These are phyloP conservation scores for Phytophthora sp. DNA, from an alignment of 352 stramenopile genomes.

Conservation along the genomic window DNA sequence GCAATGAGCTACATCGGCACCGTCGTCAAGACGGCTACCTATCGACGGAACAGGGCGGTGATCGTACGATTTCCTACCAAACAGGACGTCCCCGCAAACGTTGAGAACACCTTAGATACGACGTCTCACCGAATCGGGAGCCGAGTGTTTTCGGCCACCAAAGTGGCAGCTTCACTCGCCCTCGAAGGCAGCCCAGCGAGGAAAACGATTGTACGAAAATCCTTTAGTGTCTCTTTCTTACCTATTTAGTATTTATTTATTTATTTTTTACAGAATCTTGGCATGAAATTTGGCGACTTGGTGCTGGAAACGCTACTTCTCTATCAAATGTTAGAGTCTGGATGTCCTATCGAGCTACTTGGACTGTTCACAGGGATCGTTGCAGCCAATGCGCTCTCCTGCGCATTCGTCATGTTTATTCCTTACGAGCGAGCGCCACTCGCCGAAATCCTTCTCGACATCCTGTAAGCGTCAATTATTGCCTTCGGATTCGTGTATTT, in stretches of 20 bases:
- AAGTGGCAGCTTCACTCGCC: no score
- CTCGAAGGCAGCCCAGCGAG: no score
- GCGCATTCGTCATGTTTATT: constrained; percentile 21
- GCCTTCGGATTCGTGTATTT: neutral
- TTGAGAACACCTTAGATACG: no score
- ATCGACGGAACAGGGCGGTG: no score
- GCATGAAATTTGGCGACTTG: constrained; percentile 27
- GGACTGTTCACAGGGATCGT: constrained; percentile 25
- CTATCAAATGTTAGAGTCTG: constrained; percentile 26
- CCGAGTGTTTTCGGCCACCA: no score
- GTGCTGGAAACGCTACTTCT: constrained; percentile 20
- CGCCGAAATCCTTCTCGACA: constrained; percentile 33
- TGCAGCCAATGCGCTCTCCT: constrained; percentile 16
- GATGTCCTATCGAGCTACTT: constrained; percentile 8
- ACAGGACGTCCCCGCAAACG: no score
- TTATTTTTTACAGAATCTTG: constrained; percentile 23
- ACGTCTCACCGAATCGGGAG: no score
- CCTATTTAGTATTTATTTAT: neutral
- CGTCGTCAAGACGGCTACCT: no score
- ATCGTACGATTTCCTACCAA: no score
- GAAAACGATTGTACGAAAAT: no score
- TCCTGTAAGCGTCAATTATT: constrained; percentile 36
- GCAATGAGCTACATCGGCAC: constrained; percentile 9
- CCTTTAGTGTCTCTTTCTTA: no score
- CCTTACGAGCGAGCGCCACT: constrained; percentile 15